Percentiles rank a stretch among this genome's conserved stretches.
Evolutionary conservation across 441 rosid genomes (phyloP).

Genomic region (Lepidium campestre): DNA sequence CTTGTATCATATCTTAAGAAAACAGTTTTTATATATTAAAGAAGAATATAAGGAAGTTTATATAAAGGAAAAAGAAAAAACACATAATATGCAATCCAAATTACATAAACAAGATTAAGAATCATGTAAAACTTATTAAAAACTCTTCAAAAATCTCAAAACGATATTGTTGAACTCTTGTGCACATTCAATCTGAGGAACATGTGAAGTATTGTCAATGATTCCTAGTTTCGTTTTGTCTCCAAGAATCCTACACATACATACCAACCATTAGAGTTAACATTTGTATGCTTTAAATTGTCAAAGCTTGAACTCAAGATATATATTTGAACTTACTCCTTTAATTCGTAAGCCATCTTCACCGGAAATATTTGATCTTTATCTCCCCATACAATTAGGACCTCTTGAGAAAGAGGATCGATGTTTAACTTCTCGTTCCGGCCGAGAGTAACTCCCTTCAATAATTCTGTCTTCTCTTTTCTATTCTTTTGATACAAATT

Average conservation of each 20-base stretch:
- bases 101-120: background rate
- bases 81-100: background rate
- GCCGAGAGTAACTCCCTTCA: constrained; percentile 47
- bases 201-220: constrained; percentile 52
- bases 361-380: constrained; percentile 63
- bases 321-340: constrained; percentile 38
- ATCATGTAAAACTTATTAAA: background rate
- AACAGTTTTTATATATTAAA: background rate
- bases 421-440: constrained; percentile 36
- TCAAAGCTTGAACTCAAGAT: background rate
- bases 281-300: background rate
- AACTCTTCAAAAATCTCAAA: constrained; percentile 35
- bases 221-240: constrained; percentile 47
- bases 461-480: constrained; percentile 59
- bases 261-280: background rate
- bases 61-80: background rate
- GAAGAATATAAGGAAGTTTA: background rate
- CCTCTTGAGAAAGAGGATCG: constrained; percentile 55
- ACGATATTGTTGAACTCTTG: constrained; percentile 41
- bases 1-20: background rate
- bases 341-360: constrained; percentile 60
- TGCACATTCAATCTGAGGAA: constrained; percentile 59
- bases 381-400: constrained; percentile 68
- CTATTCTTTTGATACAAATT: constrained; percentile 52
- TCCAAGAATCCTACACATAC: constrained; percentile 49